Base-by-base conservation (phyloP, 768 basidiomycete genomes). In the Leccinum boreale region DNA sequence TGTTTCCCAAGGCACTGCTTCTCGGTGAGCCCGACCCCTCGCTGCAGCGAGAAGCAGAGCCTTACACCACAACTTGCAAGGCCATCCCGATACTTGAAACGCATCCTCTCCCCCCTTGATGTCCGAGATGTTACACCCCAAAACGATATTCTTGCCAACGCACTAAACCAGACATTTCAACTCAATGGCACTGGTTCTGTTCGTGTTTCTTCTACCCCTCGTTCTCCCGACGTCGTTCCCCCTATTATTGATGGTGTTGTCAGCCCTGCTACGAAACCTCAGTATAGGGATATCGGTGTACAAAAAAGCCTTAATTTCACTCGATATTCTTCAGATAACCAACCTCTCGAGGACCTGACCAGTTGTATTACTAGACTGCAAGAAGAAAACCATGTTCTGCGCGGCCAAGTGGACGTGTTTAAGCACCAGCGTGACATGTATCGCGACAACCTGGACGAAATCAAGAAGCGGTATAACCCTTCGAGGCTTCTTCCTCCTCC, bases 1-100 rank as follows among this genome's bases (percentile, higher is more conserved):
- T 51, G 46, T 47, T 26, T 35, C 57, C 8, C 62, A 49, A 53
- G 60, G 69, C 61, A 50, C 66, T 59, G 68, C 62, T 72, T 65
- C 69, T 61, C 70, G 68, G 69, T 70, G 66, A 70, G 69, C 62
- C 58, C 54, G 56, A 56, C 64, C 57, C 57, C 68, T 69, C 68
- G 66, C 69, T 70, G 67, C 56, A 35, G 39, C 61, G 52, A 58
- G 69, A 67, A 71, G 68, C 61, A 64, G 62, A 67, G 58, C 65
- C 68, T 69, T 53, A 69, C 47, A 59, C 56, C 57, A 39, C 59
- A 45, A 61, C 67, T 65, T 61, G 58, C 66, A 71, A 70, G 69
- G 59, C 58, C 21, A 39, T 19, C 56, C 39, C 49, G 26, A 44
- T 45, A 55, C n/a, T 36, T 39, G 47, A 55, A 62, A 53, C 55